Base-by-base conservation (phyloP, 257 asterid genomes). In the Solanum megistacrolobum region DNA sequence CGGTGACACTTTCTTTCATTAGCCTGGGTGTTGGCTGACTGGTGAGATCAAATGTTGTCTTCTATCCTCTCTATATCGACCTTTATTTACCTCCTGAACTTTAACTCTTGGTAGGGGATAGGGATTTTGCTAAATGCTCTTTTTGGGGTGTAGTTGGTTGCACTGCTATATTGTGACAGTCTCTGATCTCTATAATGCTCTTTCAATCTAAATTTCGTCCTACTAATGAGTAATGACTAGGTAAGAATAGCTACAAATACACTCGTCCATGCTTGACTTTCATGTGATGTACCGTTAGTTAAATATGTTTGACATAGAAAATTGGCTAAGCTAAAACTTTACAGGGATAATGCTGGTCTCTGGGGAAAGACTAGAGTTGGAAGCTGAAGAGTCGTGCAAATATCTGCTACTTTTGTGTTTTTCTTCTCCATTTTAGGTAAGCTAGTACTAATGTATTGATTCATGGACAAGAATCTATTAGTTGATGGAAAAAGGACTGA, bases 21-120 rank as follows among this genome's bases (percentile, higher is more conserved):
- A 89, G 99, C 52, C 92, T 98, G 16, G 98, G 97, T 5, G 88
- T 94, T 9, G 96, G 95, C 62, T 96, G 98, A 98, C 91, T 96
- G 92, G 99, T 94, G 76, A 79, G 89, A 83, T 12, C 29, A 31
- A 68, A 46, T 66, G 25, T 83, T 58, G 5, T 69, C 18, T 83
- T 87, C 55, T 32, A 36, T 60, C 27, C n/a, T 72, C 23, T 14
- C 11, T 32, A 16, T 48, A 35, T 86, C 41, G 6, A 55, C 20
- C 48, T 21, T 60, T 35, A 39, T n/a, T 39, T 76, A 21, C 25
- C 68, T 86, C 41, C 21, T 46, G 16, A 25, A 82, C 43, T 31
- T 71, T 43, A 35, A 60, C 83, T 48, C 73, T 76, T 87, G 88
- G 85, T 58, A 92, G 99, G 99, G 99, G 88, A 27, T 46, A 7